Conservation (phyloP, 805 yeast species). For the Pichia ethanolica region DNA sequence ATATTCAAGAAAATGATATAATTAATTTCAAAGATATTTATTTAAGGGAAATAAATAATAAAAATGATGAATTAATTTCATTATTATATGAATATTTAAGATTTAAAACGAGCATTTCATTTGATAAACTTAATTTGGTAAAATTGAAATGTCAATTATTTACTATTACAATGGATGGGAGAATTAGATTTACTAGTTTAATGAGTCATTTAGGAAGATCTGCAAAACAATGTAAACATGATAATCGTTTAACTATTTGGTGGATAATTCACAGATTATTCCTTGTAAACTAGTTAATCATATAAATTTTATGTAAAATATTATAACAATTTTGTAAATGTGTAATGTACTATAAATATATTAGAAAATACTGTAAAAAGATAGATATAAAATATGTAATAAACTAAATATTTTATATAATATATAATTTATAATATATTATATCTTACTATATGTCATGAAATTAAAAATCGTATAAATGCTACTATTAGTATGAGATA, state of each 20-base stretch:
- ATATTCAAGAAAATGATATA: slow-evolving; percentile 19
- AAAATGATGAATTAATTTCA: not conserved
- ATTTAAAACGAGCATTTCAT: slow-evolving; percentile 22
- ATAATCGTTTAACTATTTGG: slow-evolving; percentile 26
- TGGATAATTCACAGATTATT: slow-evolving; percentile 10
- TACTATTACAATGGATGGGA: slow-evolving; percentile 23
- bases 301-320: too few species aligned
- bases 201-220: slow-evolving; percentile 22
- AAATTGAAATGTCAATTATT: slow-evolving; percentile 25
- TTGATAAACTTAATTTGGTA: slow-evolving; percentile 20
- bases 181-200: slow-evolving; percentile 19
- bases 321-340: too few species aligned
- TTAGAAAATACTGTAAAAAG: too few species aligned
- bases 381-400: too few species aligned
- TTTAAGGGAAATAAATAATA: not conserved
- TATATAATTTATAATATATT: too few species aligned
- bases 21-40: slow-evolving; percentile 8
- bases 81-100: slow-evolving; percentile 18
- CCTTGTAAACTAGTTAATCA: not conserved
- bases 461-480: too few species aligned
- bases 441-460: too few species aligned
- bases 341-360: too few species aligned
- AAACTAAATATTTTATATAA: too few species aligned
- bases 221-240: slow-evolving; percentile 10
- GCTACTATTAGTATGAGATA: too few species aligned